Evolutionary conservation across 2,329 filamentous ascomycete species (phyloP).

Genomic region (Pestalotiopsis sp.): DNA sequence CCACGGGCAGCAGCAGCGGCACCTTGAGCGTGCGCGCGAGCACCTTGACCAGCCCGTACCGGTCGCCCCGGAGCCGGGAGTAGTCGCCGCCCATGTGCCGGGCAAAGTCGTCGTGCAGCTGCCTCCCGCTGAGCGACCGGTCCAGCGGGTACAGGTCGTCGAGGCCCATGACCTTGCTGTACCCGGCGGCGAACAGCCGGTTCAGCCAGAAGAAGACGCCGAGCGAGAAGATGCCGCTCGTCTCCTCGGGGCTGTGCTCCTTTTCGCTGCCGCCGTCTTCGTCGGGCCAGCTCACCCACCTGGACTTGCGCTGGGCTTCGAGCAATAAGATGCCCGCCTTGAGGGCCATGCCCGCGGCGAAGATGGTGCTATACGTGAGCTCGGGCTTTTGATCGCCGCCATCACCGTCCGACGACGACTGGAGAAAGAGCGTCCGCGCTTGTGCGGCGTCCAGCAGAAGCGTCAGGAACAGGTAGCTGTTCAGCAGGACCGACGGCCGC

Average conservation of each 20-base stretch:
- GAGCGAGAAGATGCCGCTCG: conserved; percentile 31
- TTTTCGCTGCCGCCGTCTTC: conserved; percentile 23
- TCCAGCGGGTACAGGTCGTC: conserved; percentile 35
- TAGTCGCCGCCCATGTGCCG: conserved; percentile 15
- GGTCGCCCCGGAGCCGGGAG: conserved; percentile 13
- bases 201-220: conserved; percentile 36
- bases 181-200: conserved; percentile 31
- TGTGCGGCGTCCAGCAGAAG: conserved; percentile 46
- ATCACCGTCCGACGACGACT: conserved; percentile 21
- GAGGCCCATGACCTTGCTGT: conserved; percentile 31
- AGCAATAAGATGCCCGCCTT: conserved; percentile 39
- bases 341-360: conserved; percentile 35
- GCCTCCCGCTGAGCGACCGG: conserved; percentile 17
- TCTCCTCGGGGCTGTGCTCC: conserved; percentile 40
- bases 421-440: conserved; percentile 42
- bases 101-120: conserved; percentile 20
- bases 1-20: conserved; percentile 26
- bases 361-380: conserved; percentile 32
- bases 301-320: conserved; percentile 40
- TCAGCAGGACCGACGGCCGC: conserved; percentile 45
- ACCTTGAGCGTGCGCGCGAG: conserved; percentile 21
- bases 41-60: conserved; percentile 9
- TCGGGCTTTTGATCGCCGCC: conserved; percentile 1
- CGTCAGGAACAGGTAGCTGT: conserved; percentile 42
- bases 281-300: conserved; percentile 37